phyloP scores from a whole-genome alignment of 306 rosid species.

The Styphnolobium japonicum region DNA sequence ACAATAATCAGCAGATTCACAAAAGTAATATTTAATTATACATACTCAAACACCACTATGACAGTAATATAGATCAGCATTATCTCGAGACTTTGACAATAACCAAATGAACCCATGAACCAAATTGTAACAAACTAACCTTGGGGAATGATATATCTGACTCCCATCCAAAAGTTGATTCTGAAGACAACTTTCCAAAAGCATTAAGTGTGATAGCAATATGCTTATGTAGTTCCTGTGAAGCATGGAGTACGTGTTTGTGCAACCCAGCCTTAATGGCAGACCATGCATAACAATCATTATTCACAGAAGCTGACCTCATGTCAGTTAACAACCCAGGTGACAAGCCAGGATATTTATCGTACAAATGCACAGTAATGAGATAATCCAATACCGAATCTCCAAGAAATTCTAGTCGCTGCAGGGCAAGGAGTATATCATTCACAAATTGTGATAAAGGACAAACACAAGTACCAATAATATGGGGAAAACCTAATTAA shows the following conservation, averaged over 20 bases:
- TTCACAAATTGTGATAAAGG: slow-evolving; percentile 5
- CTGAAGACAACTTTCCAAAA: slow-evolving; percentile 28
- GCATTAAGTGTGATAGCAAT: slow-evolving; percentile 29
- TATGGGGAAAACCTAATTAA: background rate
- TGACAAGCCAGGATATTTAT: slow-evolving; percentile 62
- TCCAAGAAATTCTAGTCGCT: slow-evolving; percentile 84
- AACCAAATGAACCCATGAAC: background rate
- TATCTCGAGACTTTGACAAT: background rate
- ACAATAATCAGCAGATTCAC: background rate
- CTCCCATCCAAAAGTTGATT: slow-evolving; percentile 74
- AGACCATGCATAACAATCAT: slow-evolving; percentile 68
- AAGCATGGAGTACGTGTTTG: slow-evolving; percentile 58
- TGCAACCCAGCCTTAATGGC: slow-evolving; percentile 62
- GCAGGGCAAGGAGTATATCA: slow-evolving; percentile 23
- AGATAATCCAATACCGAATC: slow-evolving; percentile 73
- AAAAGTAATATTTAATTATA: background rate
- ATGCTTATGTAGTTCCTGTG: slow-evolving; percentile 56
- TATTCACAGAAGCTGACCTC: slow-evolving; percentile 79
- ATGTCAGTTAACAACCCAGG: slow-evolving; percentile 70
- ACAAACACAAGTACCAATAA: background rate
- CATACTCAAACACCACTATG: background rate
- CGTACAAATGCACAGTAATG: slow-evolving; percentile 53
- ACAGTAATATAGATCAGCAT: background rate
- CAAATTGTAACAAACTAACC: slow-evolving; percentile 43
- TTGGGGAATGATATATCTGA: slow-evolving; percentile 61